Conservation (phyloP, 2,329 filamentous ascomycete genomes). For the Neopestalotiopsis sp. region DNA sequence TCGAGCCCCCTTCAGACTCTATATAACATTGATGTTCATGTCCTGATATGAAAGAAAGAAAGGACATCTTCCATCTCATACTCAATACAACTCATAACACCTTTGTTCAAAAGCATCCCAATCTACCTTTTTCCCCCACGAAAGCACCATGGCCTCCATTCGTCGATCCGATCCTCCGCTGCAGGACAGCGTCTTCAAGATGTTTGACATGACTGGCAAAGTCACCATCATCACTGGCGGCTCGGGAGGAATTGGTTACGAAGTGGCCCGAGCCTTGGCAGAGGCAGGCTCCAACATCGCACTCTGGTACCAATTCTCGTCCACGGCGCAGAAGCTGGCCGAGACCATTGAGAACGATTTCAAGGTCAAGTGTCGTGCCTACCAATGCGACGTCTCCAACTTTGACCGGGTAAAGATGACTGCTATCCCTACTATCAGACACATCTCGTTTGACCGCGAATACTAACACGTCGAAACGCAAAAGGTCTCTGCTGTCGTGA, state of each 20-base stretch:
- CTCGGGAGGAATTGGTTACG: constrained; percentile 43
- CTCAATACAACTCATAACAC: neutral
- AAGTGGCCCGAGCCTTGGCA: constrained; percentile 39
- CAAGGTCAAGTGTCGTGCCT: constrained; percentile 54
- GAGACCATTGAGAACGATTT: constrained; percentile 24
- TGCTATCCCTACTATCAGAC: neutral
- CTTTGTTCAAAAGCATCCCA: neutral
- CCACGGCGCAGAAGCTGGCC: constrained; percentile 25
- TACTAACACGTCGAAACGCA: neutral
- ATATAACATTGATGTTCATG: neutral
- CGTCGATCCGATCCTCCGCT: constrained; percentile 21
- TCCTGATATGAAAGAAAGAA: neutral
- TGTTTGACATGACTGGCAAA: constrained; percentile 37
- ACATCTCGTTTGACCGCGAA: neutral
- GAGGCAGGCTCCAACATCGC: constrained; percentile 40
- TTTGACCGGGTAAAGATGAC: constrained; percentile 39
- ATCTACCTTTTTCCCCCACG: neutral
- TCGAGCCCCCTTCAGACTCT: neutral
- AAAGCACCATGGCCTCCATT: constrained; percentile 17
- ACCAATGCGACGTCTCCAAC: constrained; percentile 65
- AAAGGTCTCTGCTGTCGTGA: constrained; percentile 55
- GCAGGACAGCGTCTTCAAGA: constrained; percentile 33
- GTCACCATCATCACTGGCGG: constrained; percentile 44
- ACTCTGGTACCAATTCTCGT: constrained; percentile 28
- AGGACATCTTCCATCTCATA: neutral